phyloP scores from a whole-genome alignment of 148 eudicot genomes.

The Vaccinium macrocarpon region DNA sequence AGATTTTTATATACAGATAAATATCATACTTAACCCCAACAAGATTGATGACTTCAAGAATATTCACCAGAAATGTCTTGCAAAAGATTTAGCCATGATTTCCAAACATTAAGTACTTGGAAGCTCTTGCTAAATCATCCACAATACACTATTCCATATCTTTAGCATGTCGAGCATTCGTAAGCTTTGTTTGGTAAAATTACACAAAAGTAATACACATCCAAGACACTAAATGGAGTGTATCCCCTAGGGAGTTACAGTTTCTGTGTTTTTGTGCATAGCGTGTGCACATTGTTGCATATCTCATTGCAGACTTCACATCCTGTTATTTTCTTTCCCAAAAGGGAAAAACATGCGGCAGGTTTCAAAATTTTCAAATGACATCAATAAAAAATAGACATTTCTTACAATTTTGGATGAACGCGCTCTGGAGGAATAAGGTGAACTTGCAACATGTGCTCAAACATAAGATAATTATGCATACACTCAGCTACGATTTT shows the following conservation, averaged over 20 bases:
- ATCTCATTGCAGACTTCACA: neutral
- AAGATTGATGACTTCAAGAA: neutral
- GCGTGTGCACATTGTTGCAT: neutral
- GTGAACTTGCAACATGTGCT: slow-evolving; percentile 83
- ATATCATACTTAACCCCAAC: neutral
- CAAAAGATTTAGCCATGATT: neutral
- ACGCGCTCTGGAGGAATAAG: slow-evolving; percentile 71
- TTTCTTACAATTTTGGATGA: slow-evolving; percentile 76
- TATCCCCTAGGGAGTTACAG: neutral
- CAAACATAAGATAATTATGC: slow-evolving; percentile 89
- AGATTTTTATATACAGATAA: neutral
- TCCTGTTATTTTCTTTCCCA: neutral
- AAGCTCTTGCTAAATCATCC: neutral
- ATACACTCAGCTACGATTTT: slow-evolving; percentile 86
- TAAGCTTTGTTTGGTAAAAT: neutral
- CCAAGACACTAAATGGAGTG: neutral
- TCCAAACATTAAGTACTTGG: neutral
- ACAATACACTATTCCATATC: neutral
- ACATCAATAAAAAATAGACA: neutral
- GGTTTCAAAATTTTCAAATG: neutral
- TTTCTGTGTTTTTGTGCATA: neutral
- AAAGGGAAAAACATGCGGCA: neutral
- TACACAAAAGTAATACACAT: neutral
- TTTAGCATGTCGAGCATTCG: neutral
- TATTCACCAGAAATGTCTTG: neutral